Evolutionary conservation across 306 rosid species (phyloP).

Genomic region (Quercus alba): DNA sequence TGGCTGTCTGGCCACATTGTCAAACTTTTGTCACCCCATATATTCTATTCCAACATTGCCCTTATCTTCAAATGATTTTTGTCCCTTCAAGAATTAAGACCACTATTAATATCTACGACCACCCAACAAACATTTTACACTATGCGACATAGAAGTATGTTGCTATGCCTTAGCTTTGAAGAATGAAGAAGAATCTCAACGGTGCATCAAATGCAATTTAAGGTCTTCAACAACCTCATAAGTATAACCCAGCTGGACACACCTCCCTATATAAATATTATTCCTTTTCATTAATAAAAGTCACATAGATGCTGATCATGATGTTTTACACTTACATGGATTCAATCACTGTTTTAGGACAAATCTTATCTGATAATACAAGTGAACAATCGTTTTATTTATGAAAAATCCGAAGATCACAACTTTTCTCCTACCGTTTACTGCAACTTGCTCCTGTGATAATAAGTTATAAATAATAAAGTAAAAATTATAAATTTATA

Average conservation of each 20-base stretch:
- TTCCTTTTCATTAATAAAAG: too few species aligned
- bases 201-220: neutral
- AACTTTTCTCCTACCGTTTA: too few species aligned
- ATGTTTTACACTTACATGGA: too few species aligned
- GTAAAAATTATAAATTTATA: accelerated
- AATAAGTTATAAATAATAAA: accelerated
- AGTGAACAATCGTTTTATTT: neutral
- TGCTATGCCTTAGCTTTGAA: too few species aligned
- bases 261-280: too few species aligned
- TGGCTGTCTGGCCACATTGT: slow-evolving; percentile 1
- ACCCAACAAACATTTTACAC: neutral
- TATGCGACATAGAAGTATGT: too few species aligned
- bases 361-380: slow-evolving; percentile 17
- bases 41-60: slow-evolving; percentile 15
- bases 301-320: too few species aligned
- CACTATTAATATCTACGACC: neutral
- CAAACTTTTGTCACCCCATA: slow-evolving; percentile 6
- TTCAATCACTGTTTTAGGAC: slow-evolving; percentile 4
- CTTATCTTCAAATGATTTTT: slow-evolving; percentile 15
- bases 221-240: neutral
- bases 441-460: accelerated
- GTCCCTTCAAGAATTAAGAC: neutral
- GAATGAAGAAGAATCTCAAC: neutral
- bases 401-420: too few species aligned
- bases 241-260: neutral